phyloP scores from a whole-genome alignment of 2,329 filamentous ascomycete species.

The Cercospora janseana region DNA sequence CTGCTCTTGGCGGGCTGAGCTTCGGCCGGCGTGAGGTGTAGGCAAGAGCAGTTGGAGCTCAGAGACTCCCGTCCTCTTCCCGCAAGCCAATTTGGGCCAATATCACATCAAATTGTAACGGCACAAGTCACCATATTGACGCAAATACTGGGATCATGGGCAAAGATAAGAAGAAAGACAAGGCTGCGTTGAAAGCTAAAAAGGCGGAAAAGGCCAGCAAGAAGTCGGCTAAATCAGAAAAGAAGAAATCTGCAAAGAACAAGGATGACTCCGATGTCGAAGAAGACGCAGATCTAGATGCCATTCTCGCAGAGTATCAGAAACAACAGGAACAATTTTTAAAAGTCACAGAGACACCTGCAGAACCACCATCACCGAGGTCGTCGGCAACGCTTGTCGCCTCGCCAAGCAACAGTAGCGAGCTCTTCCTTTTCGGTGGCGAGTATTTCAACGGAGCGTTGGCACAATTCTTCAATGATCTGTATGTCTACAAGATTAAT shows the following conservation, averaged over 20 bases:
- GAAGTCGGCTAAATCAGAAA: constrained; percentile 81
- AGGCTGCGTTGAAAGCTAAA: constrained; percentile 39
- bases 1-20: background rate
- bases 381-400: constrained; percentile 77
- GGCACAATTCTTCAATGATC: constrained; percentile 68
- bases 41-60: no score
- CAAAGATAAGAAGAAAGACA: constrained; percentile 49
- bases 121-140: no score
- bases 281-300: constrained; percentile 90
- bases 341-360: constrained; percentile 81
- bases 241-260: constrained; percentile 66
- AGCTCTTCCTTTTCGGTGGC: constrained; percentile 87
- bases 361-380: constrained; percentile 72
- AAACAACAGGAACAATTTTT: constrained; percentile 88
- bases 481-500: constrained; percentile 71
- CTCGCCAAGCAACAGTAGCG: constrained; percentile 80
- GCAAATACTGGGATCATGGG: constrained; percentile 44
- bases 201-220: constrained; percentile 57
- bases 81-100: constrained; percentile 6
- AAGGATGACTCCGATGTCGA: constrained; percentile 81
- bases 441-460: constrained; percentile 93
- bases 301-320: constrained; percentile 88
- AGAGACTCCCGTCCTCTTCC: no score
- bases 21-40: constrained; percentile 2
- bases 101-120: no score